Base-by-base conservation (phyloP, 2,329 filamentous ascomycete genomes). In the Pseudogymnoascus sp. region DNA sequence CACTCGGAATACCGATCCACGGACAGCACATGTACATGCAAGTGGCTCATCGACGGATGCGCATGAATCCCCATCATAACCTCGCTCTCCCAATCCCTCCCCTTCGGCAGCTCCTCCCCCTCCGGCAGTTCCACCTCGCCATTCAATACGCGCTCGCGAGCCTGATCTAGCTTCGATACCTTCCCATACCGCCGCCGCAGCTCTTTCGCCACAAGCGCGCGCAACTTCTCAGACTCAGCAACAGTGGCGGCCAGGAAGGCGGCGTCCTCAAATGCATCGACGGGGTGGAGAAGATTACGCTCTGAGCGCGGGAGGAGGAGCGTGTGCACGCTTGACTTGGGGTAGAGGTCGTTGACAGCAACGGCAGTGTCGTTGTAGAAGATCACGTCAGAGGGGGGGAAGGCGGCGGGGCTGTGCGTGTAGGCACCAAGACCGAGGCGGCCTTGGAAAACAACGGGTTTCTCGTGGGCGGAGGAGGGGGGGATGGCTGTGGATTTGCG, bases 21-120 rank as follows among this genome's bases (percentile, higher is more conserved):
- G 39, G 89, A 91, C 63, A 97, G 76, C 31, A 97, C 85, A 74
- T 99, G 94, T 3, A 97, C 80, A 75, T 99, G 94, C 61, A 97
- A 73, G 73, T 97, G 91, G 66, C 84, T 87, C 94, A 99, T 97
- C 62, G 88, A 92, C 2, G 94, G 94, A 67, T 88, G 85, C 2
- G 91, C 89, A 76, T 99, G 94, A 6, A 96, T 83, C 12, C 94
- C 94, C 17, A 86, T 82, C 59, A 84, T 82, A 58, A 97, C 81
- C 27, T 94, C 91, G 10, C 78, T 77, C 41, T 78, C 75, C 90
- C 92, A 97, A 75, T 97, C 86, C 25, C 93, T 81, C 0, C 92
- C 92, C 0, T 71, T 65, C 0, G 92, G 92, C 7, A 92, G 76
- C 44, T 79, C 71, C 7, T 66, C 65, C 3, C 62, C 73, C n/a